Conservation (phyloP, 805 yeast genomes). For the Suhomyces tanzawaensis region DNA sequence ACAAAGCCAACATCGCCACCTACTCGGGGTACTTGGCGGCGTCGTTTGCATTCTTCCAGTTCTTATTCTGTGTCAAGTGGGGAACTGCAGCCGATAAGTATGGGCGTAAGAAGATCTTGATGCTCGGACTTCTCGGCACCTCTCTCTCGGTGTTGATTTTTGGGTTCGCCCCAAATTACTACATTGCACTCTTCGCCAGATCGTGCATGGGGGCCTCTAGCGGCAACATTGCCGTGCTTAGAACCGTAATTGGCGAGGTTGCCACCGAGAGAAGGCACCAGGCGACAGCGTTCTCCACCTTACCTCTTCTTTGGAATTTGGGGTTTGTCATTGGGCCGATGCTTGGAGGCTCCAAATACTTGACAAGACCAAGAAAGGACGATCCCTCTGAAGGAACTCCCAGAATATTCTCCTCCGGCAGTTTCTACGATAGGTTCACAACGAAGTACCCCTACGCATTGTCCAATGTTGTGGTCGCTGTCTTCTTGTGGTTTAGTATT, state of each 20-base stretch:
- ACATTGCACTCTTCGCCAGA: conserved; percentile 53
- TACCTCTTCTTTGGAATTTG: conserved; percentile 60
- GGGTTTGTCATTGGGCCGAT: conserved; percentile 63
- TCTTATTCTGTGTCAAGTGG: conserved; percentile 59
- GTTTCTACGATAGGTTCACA: conserved; percentile 26
- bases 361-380: conserved; percentile 44
- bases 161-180: conserved; percentile 54
- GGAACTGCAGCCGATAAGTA: conserved; percentile 51
- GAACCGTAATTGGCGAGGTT: conserved; percentile 62
- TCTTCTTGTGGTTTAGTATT: conserved; percentile 24
- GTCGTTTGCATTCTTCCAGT: conserved; percentile 59
- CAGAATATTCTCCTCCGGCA: not conserved
- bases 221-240: conserved; percentile 63
- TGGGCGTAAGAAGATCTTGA: conserved; percentile 56
- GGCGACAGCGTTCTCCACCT: conserved; percentile 58
- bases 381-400: conserved; percentile 1
- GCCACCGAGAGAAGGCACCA: conserved; percentile 57
- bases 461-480: conserved; percentile 35
- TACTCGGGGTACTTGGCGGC: conserved; percentile 64
- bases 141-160: conserved; percentile 45
- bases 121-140: conserved; percentile 54
- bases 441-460: conserved; percentile 37
- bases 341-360: conserved; percentile 49
- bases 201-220: conserved; percentile 55
- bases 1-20: conserved; percentile 52